Evolutionary conservation across 169 alveolate species (phyloP), one percentile per base, ranked within the genome.

Genomic region (Plasmodium relictum): DNA sequence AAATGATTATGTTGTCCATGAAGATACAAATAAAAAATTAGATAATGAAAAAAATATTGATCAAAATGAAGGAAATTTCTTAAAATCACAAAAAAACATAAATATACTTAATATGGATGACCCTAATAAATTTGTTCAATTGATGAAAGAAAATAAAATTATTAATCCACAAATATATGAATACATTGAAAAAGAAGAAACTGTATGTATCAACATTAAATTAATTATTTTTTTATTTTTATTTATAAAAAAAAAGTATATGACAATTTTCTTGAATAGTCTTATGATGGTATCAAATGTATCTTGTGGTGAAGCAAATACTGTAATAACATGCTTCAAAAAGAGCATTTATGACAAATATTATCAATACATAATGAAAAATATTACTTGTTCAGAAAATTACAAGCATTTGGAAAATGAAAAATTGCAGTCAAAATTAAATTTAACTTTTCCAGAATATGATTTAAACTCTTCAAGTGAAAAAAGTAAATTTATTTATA

Each of bases 241-340:
- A 24, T 76, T 76, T 76, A 70, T 76, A 76, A 76, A 76, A 65
- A 76, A 76, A 45, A 76, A 76, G 61, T 76, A 76, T 69, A 76
- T 76, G 89, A 76, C 76, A 18, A 76, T 76, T 76, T 76, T 76
- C 89, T 48, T 76, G 89, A 76, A 76, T 76, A 76, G 16, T 16
- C 20, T 76, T 76, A 39, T 63, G 65, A 76, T 76, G 89, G 89
- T 76, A 14, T 45, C 89, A 65, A 76, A 76, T 76, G 69, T 76
- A 10, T 76, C 89, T 6, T 76, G 89, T 44, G 89, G 89, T 50
- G 89, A 76, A 44, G 89, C 89, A 63, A 76, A 76, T 42, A 76
- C 89, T 50, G 70, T 76, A 37, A 76, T 76, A 76, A 76, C 89
- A 54, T 76, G 89, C 61, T 58, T 76, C 50, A 76, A 76, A 58